phyloP scores from a whole-genome alignment of 805 yeast genomes.

The Clavispora santaluciae region DNA sequence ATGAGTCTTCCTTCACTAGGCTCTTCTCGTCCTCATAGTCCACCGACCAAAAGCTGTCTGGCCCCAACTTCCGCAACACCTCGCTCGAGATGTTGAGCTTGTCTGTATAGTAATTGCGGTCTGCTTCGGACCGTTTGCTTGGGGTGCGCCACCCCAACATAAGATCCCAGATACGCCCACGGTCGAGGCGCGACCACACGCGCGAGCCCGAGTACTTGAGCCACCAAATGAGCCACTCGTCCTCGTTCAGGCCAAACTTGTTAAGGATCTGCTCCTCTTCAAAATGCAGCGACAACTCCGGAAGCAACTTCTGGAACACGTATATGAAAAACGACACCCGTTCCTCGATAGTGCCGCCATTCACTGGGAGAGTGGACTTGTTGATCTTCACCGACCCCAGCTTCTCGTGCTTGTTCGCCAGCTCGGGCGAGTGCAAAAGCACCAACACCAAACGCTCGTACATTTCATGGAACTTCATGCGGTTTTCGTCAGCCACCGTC shows the following conservation, averaged over 20 bases:
- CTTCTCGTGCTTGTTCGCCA: conserved; percentile 18
- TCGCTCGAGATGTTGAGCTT: conserved; percentile 26
- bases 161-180: conserved; percentile 89
- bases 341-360: conserved; percentile 64
- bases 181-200: conserved; percentile 72
- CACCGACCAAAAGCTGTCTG: conserved; percentile 59
- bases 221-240: conserved; percentile 96
- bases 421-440: conserved; percentile 67
- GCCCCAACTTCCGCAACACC: conserved; percentile 40
- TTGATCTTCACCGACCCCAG: conserved; percentile 18
- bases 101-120: conserved; percentile 26
- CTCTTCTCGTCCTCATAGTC: conserved; percentile 12
- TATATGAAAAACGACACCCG: conserved; percentile 64
- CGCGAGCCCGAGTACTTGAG: conserved; percentile 84
- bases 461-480: conserved; percentile 57
- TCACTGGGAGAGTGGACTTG: conserved; percentile 41
- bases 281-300: conserved; percentile 71
- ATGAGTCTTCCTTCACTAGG: conserved; percentile 19
- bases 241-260: conserved; percentile 53
- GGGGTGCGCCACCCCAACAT: conserved; percentile 67
- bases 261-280: conserved; percentile 75
- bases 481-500: conserved; percentile 24
- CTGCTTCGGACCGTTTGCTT: conserved; percentile 25
- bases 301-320: conserved; percentile 56
- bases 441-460: conserved; percentile 76